Percentiles rank a stretch among this genome's conserved stretches.
Conservation (phyloP, 441 rosid genomes). For the Arabidopsis hybrid region DNA sequence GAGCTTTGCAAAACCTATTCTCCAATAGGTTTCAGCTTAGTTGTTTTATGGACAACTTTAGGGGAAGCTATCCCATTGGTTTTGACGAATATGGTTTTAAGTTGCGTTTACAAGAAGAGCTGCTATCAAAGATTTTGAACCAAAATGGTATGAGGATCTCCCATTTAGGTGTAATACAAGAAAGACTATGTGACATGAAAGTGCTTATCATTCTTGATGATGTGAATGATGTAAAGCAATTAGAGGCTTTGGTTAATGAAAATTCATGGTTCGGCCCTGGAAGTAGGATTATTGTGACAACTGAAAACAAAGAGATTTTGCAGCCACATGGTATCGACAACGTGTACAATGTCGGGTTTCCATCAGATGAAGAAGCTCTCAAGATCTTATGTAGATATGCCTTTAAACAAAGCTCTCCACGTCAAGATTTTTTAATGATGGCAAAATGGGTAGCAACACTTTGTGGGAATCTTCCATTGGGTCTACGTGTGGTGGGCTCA, state of each 20-base stretch:
- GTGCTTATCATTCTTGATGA: slow-evolving; percentile 18
- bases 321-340: background rate
- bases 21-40: no score
- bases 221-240: background rate
- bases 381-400: slow-evolving; percentile 17
- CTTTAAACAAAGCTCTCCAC: background rate
- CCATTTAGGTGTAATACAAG: slow-evolving; percentile 26
- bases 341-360: background rate
- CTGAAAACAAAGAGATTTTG: slow-evolving; percentile 8
- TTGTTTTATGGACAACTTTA: no score
- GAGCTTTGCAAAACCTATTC: no score
- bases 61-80: background rate
- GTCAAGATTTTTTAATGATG: no score
- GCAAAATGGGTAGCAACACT: background rate
- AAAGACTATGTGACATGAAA: background rate
- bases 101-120: background rate
- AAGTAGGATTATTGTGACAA: slow-evolving; percentile 9
- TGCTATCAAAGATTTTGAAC: slow-evolving; percentile 1
- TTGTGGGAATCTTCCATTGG: slow-evolving; percentile 9
- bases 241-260: slow-evolving; percentile 15
- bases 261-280: slow-evolving; percentile 19
- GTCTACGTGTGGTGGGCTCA: slow-evolving; percentile 10
- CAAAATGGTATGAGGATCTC: background rate
- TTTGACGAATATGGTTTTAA: background rate
- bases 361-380: background rate